phyloP scores from a whole-genome alignment of 2,329 filamentous ascomycete species.

The Diaporthe sp. region DNA sequence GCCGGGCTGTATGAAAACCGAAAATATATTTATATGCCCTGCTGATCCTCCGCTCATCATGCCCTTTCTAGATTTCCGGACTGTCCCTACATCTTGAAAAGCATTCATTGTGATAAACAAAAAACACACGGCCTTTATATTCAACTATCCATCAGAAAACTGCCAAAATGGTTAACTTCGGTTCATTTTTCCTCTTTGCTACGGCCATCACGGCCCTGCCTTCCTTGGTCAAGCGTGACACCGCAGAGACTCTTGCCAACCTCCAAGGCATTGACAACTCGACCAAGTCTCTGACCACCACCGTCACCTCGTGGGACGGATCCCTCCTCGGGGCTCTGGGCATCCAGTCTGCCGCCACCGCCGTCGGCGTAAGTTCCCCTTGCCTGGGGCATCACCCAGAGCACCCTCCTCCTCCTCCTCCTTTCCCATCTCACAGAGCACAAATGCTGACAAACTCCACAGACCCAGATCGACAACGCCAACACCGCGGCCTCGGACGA shows the following conservation, averaged over 20 bases:
- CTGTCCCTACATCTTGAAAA: not conserved
- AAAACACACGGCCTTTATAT: not conserved
- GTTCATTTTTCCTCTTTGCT: constrained; percentile 31
- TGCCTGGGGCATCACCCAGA: not conserved
- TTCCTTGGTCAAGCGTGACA: constrained; percentile 29
- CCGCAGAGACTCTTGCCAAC: constrained; percentile 34
- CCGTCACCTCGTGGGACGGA: constrained; percentile 37
- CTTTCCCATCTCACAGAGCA: not conserved
- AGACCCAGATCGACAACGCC: constrained; percentile 36
- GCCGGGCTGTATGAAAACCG: not conserved
- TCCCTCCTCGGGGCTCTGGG: constrained; percentile 33
- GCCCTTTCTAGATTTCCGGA: not conserved
- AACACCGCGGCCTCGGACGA: constrained; percentile 33
- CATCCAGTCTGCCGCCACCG: constrained; percentile 13
- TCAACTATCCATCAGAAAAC: not conserved
- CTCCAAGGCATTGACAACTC: constrained; percentile 36
- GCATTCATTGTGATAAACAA: not conserved
- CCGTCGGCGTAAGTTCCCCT: constrained; percentile 31
- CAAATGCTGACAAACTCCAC: not conserved
- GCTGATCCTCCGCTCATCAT: not conserved
- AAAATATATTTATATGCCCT: constrained; percentile 14
- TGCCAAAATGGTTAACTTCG: constrained; percentile 39
- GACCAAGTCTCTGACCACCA: constrained; percentile 31
- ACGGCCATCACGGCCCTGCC: constrained; percentile 37
- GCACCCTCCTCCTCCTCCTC: not conserved